Evolutionary conservation across 2,329 filamentous ascomycete genomes (phyloP), one percentile per base, ranked within the genome.

Genomic region (Penicillium brevicompactum): DNA sequence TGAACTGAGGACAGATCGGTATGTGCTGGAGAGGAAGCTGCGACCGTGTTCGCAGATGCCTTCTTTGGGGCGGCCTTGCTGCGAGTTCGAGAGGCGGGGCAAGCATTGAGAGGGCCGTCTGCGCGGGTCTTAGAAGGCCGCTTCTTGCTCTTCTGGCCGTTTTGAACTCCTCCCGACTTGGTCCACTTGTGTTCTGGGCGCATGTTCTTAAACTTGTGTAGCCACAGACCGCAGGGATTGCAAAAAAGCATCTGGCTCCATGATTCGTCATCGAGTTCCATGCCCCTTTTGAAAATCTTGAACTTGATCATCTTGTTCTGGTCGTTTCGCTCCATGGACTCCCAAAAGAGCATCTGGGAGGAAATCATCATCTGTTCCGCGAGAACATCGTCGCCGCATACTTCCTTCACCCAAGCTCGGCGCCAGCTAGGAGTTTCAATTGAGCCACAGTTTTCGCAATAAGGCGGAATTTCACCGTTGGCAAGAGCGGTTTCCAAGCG

Each of bases 371-470:
- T 90, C 51, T 88, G 85, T 55, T 91, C 85, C 45, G 90, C 82
- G 56, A 87, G 84, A 3, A 84, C 81, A 0, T 91, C 91, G 31
- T 82, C 81, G 1, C 91, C 92, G 14, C 84, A 78, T 44, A 87
- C 82, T 7, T 90, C 82, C 67, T 91, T 91, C n/a, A 87, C 86
- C 82, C 89, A 97, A 11, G 94, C 91, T 68, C 93, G 94, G 57
- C 94, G 87, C 94, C 94, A 99, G 0, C 93, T 97, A 0, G 93
- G 91, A 0, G 94, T 99, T 66, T 97, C 90, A 54, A 99, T 96
- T 6, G 92, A 90, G 5, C 94, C 94, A 66, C 94, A 99, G 66
- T 97, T 96, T 60, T 85, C 85, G 72, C 94, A 99, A 68, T 88
- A 97, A 1, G 89, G 88, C 0, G 94, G 94, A 80, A 92, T 88